These are phyloP conservation scores for Mycena rebaudengoi DNA, from an alignment of 768 basidiomycete genomes.

Conservation along the genomic window DNA sequence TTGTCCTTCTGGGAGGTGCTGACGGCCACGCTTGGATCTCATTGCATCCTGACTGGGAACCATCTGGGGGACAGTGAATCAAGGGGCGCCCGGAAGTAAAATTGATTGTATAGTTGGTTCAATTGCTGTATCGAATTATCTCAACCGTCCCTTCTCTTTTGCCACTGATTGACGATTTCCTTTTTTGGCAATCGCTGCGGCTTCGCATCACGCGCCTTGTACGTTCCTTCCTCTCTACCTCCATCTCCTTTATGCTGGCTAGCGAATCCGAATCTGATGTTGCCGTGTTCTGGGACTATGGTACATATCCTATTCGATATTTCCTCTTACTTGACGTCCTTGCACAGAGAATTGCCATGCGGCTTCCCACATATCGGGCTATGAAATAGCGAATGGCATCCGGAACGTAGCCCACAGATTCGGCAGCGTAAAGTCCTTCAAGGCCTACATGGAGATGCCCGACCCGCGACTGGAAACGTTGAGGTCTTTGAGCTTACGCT, in stretches of 20 bases:
- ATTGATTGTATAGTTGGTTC: too few species aligned
- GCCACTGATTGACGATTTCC: too few species aligned
- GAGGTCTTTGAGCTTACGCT: conserved; percentile 48
- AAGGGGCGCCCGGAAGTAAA: too few species aligned
- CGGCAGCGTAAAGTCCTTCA: conserved; percentile 60
- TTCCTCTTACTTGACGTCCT: not conserved
- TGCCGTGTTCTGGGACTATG: conserved; percentile 55
- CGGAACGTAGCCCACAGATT: conserved; percentile 56
- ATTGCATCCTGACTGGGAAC: too few species aligned
- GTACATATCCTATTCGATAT: conserved; percentile 22
- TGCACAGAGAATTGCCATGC: conserved; percentile 51
- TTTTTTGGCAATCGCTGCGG: too few species aligned
- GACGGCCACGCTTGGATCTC: conserved; percentile 17
- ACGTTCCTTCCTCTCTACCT: conserved; percentile 20
- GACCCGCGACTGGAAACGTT: conserved; percentile 36
- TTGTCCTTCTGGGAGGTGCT: conserved; percentile 38
- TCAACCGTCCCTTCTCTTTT: too few species aligned
- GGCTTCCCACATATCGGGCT: conserved; percentile 43
- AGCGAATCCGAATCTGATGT: conserved; percentile 36
- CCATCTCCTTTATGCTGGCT: conserved; percentile 40
- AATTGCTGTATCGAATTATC: too few species aligned
- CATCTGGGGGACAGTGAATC: too few species aligned
- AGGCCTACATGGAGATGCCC: conserved; percentile 62
- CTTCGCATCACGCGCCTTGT: conserved; percentile 5
- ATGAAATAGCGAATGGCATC: conserved; percentile 55